A percentile compares a stretch with the other conserved stretches of the same genome.
phyloP scores from a whole-genome alignment of 169 alveolate species.

The Eimeria sp. region DNA sequence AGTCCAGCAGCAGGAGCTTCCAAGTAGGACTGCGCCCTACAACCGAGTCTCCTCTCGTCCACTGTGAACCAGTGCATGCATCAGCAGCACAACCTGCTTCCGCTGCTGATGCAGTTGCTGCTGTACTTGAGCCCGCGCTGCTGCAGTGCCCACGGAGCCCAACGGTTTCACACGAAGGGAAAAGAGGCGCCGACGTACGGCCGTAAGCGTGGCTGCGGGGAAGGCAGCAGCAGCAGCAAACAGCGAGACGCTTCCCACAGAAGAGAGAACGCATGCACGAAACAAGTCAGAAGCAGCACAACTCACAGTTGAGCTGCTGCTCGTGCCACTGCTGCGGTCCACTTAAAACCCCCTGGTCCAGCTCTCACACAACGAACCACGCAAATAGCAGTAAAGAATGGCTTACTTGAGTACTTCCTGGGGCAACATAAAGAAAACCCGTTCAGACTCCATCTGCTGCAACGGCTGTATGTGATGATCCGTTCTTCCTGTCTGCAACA shows the following conservation, averaged over 20 bases:
- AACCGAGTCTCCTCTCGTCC: not conserved
- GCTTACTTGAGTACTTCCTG: conserved; percentile 74
- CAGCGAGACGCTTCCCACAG: not conserved
- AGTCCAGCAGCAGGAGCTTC: conserved; percentile 78
- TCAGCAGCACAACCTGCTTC: not conserved
- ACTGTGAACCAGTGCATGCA: not conserved
- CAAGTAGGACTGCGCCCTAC: conserved; percentile 39
- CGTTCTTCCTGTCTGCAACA: conserved; percentile 35
- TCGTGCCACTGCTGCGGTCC: no score
- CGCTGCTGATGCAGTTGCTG: not conserved
- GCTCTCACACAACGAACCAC: no score
- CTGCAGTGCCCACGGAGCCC: not conserved
- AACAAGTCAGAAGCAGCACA: no score
- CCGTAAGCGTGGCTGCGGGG: conserved; percentile 79
- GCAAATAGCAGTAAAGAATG: not conserved
- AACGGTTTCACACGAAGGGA: not conserved
- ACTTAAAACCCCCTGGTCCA: no score
- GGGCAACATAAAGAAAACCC: conserved; percentile 71
- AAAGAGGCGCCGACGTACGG: conserved; percentile 22
- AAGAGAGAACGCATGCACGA: not conserved
- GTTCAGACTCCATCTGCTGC: conserved; percentile 78
- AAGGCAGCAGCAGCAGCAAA: conserved; percentile 37
- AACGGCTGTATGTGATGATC: conserved; percentile 29
- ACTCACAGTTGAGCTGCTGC: no score
- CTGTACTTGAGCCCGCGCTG: not conserved